phyloP scores from a whole-genome alignment of 371 early-diverging fungal species.

The Apophysomyces elegans region DNA sequence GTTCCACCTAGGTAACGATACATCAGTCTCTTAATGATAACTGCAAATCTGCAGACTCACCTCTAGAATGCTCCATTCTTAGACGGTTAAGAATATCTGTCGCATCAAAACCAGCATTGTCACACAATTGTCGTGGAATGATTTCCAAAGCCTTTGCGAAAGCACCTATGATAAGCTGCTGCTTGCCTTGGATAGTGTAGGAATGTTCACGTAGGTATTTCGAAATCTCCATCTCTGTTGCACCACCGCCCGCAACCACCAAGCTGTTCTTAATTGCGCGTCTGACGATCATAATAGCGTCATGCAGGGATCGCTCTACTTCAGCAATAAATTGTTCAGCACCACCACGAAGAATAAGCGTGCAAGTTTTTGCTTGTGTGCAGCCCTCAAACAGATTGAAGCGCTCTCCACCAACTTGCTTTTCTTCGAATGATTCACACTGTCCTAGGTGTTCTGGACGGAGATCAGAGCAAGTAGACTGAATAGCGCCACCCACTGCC shows the following conservation, averaged over 20 bases:
- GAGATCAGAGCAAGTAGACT: conserved; percentile 91
- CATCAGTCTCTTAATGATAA: conserved; percentile 1
- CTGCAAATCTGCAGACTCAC: conserved; percentile 35
- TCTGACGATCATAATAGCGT: conserved; percentile 99
- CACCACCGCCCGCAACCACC: conserved; percentile 99
- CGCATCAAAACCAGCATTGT: conserved; percentile 99
- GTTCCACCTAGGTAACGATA: conserved; percentile 53
- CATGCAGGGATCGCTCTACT: conserved; percentile 98
- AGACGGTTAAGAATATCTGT: conserved; percentile 98
- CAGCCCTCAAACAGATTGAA: conserved; percentile 98
- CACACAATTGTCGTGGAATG: conserved; percentile 98
- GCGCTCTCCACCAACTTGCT: conserved; percentile 97
- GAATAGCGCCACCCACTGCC: conserved; percentile 96
- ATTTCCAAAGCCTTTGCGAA: conserved; percentile 99
- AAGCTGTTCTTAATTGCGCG: conserved; percentile 93
- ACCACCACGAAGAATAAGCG: conserved; percentile 98
- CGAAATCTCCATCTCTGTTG: conserved; percentile 98
- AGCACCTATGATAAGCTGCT: conserved; percentile 95
- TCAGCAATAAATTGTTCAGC: conserved; percentile 99
- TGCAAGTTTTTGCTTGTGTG: conserved; percentile 93
- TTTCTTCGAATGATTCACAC: conserved; percentile 97
- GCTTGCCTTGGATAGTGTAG: conserved; percentile 93
- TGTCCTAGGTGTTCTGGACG: conserved; percentile 83
- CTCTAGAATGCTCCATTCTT: conserved; percentile 93
- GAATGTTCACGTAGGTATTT: conserved; percentile 93